Conservation (phyloP, 495 filamentous ascomycete genomes). For the Trichoderma orchidacearum region DNA sequence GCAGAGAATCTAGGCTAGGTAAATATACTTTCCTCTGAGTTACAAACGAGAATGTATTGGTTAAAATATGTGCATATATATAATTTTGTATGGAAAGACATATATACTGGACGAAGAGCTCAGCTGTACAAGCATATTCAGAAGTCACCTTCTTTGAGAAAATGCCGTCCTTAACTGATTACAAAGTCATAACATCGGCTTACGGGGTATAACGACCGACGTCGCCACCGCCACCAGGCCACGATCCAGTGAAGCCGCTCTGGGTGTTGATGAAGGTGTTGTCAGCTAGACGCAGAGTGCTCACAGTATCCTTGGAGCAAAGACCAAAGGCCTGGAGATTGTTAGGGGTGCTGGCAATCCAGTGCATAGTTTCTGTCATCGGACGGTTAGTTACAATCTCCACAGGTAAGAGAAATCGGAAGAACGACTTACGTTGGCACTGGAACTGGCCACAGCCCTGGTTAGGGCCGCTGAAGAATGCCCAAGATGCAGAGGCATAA, state of each 20-base stretch:
- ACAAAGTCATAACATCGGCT: not conserved
- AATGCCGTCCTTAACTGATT: not conserved
- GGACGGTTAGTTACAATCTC: not conserved
- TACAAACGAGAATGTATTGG: no score
- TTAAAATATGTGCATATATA: not conserved
- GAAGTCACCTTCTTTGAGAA: not conserved
- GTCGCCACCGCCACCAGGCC: slow-evolving; percentile 32
- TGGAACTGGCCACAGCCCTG: slow-evolving; percentile 14
- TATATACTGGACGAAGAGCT: not conserved
- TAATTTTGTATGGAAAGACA: not conserved
- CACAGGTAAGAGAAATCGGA: not conserved
- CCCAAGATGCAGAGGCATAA: slow-evolving; percentile 51
- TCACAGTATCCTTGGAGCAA: slow-evolving; percentile 19
- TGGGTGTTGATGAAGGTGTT: slow-evolving; percentile 17
- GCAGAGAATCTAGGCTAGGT: no score
- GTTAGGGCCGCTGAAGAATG: slow-evolving; percentile 47
- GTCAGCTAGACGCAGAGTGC: slow-evolving; percentile 13
- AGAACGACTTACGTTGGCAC: slow-evolving; percentile 16
- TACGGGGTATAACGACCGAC: slow-evolving; percentile 27
- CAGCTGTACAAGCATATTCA: no score
- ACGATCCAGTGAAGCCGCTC: slow-evolving; percentile 34
- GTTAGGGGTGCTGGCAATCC: slow-evolving; percentile 15
- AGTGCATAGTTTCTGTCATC: slow-evolving; percentile 14
- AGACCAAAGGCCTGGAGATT: slow-evolving; percentile 25
- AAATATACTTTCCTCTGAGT: no score